Evolutionary conservation across 805 yeast species (phyloP).

Genomic region (Metschnikowia baotianmanensis): DNA sequence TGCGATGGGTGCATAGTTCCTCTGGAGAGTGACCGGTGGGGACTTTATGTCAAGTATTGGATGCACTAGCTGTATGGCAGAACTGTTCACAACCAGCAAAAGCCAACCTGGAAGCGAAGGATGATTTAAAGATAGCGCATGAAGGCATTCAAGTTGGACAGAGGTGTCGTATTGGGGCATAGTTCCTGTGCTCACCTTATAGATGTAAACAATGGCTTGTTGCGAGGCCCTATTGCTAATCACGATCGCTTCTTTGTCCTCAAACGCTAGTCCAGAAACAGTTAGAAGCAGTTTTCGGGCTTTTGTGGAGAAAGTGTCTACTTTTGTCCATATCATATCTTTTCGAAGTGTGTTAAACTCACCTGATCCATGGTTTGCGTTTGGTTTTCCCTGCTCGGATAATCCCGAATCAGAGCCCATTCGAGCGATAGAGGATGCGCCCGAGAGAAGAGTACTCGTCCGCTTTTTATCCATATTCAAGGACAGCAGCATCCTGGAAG

Average conservation of each 20-base stretch:
- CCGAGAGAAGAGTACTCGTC: constrained; percentile 41
- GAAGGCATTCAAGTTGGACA: constrained; percentile 19
- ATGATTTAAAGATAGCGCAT: constrained; percentile 33
- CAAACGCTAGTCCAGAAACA: constrained; percentile 39
- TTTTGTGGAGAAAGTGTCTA: constrained; percentile 42
- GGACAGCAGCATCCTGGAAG: constrained; percentile 17
- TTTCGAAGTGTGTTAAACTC: constrained; percentile 43
- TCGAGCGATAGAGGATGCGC: constrained; percentile 44
- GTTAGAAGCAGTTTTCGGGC: constrained; percentile 33
- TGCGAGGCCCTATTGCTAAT: constrained; percentile 44
- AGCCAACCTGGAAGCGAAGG: constrained; percentile 43
- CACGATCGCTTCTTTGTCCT: constrained; percentile 61
- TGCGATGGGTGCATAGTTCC: constrained; percentile 19
- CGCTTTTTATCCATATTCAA: constrained; percentile 43
- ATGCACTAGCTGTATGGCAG: constrained; percentile 44
- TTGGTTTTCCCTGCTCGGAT: constrained; percentile 25
- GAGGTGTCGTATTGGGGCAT: constrained; percentile 29
- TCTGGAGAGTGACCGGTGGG: constrained; percentile 21
- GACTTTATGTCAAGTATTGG: constrained; percentile 57
- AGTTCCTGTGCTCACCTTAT: constrained; percentile 33
- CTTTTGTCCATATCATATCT: constrained; percentile 67
- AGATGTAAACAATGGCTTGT: constrained; percentile 51
- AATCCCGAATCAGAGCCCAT: constrained; percentile 40
- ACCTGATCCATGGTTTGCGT: constrained; percentile 6
- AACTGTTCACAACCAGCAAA: constrained; percentile 36